Percentiles rank a stretch among this genome's conserved stretches.
Evolutionary conservation across 495 filamentous ascomycete species (phyloP).

Genomic region (Rostrohypoxylon terebratum): DNA sequence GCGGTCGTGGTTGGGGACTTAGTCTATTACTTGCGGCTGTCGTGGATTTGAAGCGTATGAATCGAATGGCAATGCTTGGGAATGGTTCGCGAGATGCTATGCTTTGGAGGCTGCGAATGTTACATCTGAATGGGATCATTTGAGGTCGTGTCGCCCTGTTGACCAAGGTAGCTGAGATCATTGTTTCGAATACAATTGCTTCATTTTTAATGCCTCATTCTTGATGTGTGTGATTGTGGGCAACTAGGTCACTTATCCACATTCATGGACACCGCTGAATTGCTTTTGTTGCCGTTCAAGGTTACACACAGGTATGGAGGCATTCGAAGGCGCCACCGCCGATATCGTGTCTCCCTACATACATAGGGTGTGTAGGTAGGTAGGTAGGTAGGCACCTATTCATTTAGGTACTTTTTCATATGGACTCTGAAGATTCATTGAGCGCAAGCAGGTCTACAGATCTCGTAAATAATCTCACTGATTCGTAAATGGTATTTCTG

Average conservation of each 20-base stretch:
- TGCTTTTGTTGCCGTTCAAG: no score
- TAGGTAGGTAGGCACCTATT: no score
- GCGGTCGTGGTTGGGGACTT: slow-evolving; percentile 7
- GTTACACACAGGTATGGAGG: no score
- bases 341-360: no score
- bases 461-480: not conserved
- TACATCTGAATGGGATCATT: slow-evolving; percentile 5
- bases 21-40: slow-evolving; percentile 30
- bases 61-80: slow-evolving; percentile 7
- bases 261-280: no score
- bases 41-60: slow-evolving; percentile 28
- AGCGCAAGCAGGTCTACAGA: not conserved
- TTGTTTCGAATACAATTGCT: not conserved
- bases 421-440: not conserved
- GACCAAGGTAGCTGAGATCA: slow-evolving; percentile 23
- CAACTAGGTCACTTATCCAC: no score
- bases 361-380: no score
- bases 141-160: slow-evolving; percentile 23
- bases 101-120: not conserved
- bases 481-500: not conserved
- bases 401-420: no score
- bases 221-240: no score
- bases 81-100: not conserved
- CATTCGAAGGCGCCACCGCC: no score
- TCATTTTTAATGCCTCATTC: no score